These are phyloP conservation scores for Coccomyxa sp. DNA, from an alignment of 139 green algal genomes.

Conservation along the genomic window DNA sequence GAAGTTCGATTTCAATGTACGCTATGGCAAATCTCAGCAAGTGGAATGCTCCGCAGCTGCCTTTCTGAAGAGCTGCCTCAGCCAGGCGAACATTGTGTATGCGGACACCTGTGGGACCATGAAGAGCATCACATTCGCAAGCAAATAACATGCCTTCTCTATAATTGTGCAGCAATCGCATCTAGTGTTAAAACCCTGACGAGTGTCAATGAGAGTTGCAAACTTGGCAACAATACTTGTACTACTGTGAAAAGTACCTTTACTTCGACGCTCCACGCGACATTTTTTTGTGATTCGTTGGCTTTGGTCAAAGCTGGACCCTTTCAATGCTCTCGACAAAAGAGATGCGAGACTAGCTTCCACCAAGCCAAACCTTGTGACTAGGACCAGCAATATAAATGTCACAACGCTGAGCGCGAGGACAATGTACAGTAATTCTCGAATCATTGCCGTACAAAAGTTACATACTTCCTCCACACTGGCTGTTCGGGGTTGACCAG, in stretches of 20 bases:
- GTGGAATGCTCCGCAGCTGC: constrained; percentile 5
- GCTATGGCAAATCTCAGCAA: constrained; percentile 13
- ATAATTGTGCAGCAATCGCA: too few relatives aligned
- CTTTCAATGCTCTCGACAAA: too few relatives aligned
- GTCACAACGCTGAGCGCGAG: background rate
- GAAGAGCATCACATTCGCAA: too few relatives aligned
- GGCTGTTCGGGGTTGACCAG: background rate
- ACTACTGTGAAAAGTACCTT: too few relatives aligned
- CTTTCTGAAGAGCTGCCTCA: background rate
- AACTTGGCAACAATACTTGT: too few relatives aligned
- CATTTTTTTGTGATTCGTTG: too few relatives aligned
- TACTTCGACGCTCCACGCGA: too few relatives aligned
- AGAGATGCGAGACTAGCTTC: background rate
- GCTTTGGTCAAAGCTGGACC: background rate
- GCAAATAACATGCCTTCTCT: too few relatives aligned
- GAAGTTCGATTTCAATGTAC: constrained; percentile 23
- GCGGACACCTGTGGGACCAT: constrained; percentile 21
- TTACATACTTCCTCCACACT: background rate
- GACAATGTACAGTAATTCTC: background rate
- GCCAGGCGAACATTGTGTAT: constrained; percentile 8
- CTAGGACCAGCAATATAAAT: background rate
- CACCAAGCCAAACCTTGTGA: background rate
- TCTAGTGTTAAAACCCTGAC: too few relatives aligned
- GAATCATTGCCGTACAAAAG: background rate
- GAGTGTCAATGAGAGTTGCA: too few relatives aligned